A percentile compares a stretch with the other conserved stretches of the same genome.
These are phyloP conservation scores for Viola pubescens DNA, from an alignment of 441 rosid genomes.

Conservation along the genomic window DNA sequence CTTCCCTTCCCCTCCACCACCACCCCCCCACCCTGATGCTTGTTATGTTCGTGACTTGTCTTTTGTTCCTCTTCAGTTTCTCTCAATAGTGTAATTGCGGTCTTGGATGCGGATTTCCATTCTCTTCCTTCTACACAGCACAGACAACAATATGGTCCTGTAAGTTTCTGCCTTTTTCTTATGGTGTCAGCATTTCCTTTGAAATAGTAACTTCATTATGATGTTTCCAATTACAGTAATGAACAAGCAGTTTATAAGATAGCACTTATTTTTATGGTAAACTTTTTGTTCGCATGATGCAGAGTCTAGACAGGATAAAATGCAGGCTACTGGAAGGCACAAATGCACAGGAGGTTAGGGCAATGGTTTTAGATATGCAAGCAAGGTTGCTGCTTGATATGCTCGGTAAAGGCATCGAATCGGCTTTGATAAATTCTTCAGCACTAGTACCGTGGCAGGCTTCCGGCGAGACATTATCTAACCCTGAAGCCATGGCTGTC, in stretches of 20 bases:
- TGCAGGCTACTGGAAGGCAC: slow-evolving; percentile 97
- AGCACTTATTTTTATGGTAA: not conserved
- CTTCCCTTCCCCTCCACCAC: too few species aligned
- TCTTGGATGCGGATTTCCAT: slow-evolving; percentile 98
- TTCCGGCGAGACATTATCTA: slow-evolving; percentile 59
- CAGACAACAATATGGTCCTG: slow-evolving; percentile 97
- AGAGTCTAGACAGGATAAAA: slow-evolving; percentile 97
- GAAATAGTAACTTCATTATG: not conserved
- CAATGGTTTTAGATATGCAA: slow-evolving; percentile 99
- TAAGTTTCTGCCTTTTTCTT: slow-evolving; percentile 38
- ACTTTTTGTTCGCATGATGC: slow-evolving; percentile 30
- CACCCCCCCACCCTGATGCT: too few species aligned
- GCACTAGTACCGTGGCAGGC: slow-evolving; percentile 86
- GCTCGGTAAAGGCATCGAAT: slow-evolving; percentile 98
- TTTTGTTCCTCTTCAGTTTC: slow-evolving; percentile 60
- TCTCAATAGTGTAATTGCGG: slow-evolving; percentile 92
- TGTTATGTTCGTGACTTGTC: slow-evolving; percentile 9
- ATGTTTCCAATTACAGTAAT: not conserved
- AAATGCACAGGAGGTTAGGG: slow-evolving; percentile 99
- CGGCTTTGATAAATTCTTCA: slow-evolving; percentile 95
- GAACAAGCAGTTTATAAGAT: too few species aligned
- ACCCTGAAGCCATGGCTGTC: slow-evolving; percentile 92
- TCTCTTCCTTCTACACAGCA: slow-evolving; percentile 93
- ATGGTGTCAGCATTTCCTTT: slow-evolving; percentile 7
- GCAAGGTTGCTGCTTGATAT: slow-evolving; percentile 94